Conservation (phyloP, 2,329 filamentous ascomycete species). For the Alternaria gansuensis region DNA sequence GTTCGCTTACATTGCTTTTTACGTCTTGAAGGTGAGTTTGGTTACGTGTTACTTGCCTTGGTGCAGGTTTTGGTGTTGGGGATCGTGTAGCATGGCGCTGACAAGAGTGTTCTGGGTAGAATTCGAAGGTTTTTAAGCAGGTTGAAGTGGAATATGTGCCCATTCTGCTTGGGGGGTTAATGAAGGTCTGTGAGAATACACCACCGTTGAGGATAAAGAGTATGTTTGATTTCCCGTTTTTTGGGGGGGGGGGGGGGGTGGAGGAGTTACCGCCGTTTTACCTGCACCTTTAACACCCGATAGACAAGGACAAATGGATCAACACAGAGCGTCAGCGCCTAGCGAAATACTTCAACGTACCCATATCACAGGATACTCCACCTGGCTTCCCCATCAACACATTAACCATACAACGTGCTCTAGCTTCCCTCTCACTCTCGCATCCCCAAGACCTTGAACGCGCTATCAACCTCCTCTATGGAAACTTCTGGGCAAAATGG, state of each 20-base stretch:
- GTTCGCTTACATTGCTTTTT: slow-evolving; percentile 68
- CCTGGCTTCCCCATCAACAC: slow-evolving; percentile 64
- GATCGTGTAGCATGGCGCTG: background rate
- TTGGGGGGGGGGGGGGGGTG: too few species aligned
- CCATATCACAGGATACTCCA: slow-evolving; percentile 58
- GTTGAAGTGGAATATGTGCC: slow-evolving; percentile 66
- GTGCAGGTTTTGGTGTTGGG: background rate
- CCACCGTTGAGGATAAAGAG: slow-evolving; percentile 66
- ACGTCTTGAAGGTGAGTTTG: slow-evolving; percentile 61
- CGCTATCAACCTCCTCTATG: slow-evolving; percentile 59
- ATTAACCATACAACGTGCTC: slow-evolving; percentile 61
- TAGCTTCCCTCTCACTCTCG: slow-evolving; percentile 59
- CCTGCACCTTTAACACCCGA: slow-evolving; percentile 37
- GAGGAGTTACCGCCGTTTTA: background rate
- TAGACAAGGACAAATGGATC: slow-evolving; percentile 68
- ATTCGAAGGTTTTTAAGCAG: slow-evolving; percentile 64
- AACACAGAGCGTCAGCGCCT: slow-evolving; percentile 63
- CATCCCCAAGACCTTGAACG: slow-evolving; percentile 54
- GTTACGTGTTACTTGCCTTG: background rate
- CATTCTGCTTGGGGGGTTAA: slow-evolving; percentile 67
- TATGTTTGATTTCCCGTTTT: slow-evolving; percentile 38
- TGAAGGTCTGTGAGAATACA: slow-evolving; percentile 64
- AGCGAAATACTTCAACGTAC: slow-evolving; percentile 63
- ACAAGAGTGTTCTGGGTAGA: slow-evolving; percentile 48
- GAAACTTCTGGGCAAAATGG: slow-evolving; percentile 62